phyloP scores from a whole-genome alignment of 352 stramenopile genomes.

The Poterioochromonas sp. region DNA sequence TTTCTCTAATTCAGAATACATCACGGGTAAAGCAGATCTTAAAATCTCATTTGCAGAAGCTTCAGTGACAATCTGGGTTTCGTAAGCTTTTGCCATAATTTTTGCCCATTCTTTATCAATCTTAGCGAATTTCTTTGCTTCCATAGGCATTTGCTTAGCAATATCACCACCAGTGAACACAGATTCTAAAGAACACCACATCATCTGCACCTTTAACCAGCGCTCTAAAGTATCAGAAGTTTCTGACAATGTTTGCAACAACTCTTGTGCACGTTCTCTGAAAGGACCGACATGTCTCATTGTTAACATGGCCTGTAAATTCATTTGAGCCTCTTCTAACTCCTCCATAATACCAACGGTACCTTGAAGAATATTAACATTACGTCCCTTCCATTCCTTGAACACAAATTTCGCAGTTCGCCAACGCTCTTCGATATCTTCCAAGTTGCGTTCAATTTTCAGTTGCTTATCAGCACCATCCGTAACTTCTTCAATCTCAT shows the following conservation, averaged over 20 bases:
- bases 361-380: conserved; percentile 86
- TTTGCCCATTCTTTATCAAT: conserved; percentile 97
- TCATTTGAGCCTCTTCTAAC: conserved; percentile 93
- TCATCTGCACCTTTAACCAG: conserved; percentile 90
- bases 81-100: conserved; percentile 83
- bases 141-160: conserved; percentile 94
- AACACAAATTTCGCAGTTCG: conserved; percentile 88
- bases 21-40: conserved; percentile 87
- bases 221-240: conserved; percentile 92
- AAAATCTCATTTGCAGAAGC: conserved; percentile 91
- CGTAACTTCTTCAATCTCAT: conserved; percentile 94
- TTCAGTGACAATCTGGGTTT: conserved; percentile 77
- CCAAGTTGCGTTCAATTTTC: conserved; percentile 87
- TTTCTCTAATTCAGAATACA: conserved; percentile 95
- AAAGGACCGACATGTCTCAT: conserved; percentile 93
- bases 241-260: conserved; percentile 84
- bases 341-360: conserved; percentile 90
- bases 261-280: conserved; percentile 82
- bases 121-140: conserved; percentile 95
- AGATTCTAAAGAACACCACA: conserved; percentile 94
- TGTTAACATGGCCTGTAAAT: conserved; percentile 93
- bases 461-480: conserved; percentile 94
- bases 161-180: conserved; percentile 98
- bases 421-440: conserved; percentile 86
- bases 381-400: conserved; percentile 76